Percentiles rank a stretch among this genome's conserved stretches.
Conservation (phyloP, 1,284 basidiomycete genomes). For the Porphyrellus sp. region DNA sequence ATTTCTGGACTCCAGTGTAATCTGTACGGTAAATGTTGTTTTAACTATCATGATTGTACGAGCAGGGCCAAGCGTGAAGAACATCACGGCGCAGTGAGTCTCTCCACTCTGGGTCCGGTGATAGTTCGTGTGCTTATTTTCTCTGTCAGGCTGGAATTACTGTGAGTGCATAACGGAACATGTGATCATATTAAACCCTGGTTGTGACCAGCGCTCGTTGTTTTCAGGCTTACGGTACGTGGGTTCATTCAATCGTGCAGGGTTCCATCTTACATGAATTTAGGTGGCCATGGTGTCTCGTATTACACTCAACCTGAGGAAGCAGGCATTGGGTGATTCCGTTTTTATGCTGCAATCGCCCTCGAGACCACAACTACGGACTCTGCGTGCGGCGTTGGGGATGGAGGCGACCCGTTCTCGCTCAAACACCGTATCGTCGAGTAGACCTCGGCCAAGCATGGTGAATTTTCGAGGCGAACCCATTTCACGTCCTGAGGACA, state of each 20-base stretch:
- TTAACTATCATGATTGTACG: slow-evolving; percentile 45
- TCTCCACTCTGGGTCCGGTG: neutral
- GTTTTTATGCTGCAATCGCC: neutral
- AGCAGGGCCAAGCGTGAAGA: slow-evolving; percentile 39
- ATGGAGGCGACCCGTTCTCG: neutral
- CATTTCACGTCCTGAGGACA: neutral
- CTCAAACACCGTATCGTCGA: neutral
- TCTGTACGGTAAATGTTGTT: slow-evolving; percentile 43
- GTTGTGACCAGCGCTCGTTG: neutral
- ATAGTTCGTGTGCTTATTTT: neutral
- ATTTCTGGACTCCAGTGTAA: slow-evolving; percentile 33
- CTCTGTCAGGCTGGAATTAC: slow-evolving; percentile 40
- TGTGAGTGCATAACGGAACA: slow-evolving; percentile 35
- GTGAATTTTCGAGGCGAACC: neutral
- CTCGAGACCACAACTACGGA: neutral
- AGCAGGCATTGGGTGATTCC: slow-evolving; percentile 4
- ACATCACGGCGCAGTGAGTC: slow-evolving; percentile 46
- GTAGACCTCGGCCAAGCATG: neutral
- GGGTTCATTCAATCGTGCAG: neutral
- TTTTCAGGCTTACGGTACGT: slow-evolving; percentile 34
- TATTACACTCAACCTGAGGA: slow-evolving; percentile 43
- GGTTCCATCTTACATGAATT: neutral
- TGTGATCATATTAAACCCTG: neutral
- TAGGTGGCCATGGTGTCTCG: slow-evolving; percentile 48
- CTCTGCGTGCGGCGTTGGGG: neutral